Conservation (phyloP, 208 protist genomes). For the Wallacemonas rigidus region DNA sequence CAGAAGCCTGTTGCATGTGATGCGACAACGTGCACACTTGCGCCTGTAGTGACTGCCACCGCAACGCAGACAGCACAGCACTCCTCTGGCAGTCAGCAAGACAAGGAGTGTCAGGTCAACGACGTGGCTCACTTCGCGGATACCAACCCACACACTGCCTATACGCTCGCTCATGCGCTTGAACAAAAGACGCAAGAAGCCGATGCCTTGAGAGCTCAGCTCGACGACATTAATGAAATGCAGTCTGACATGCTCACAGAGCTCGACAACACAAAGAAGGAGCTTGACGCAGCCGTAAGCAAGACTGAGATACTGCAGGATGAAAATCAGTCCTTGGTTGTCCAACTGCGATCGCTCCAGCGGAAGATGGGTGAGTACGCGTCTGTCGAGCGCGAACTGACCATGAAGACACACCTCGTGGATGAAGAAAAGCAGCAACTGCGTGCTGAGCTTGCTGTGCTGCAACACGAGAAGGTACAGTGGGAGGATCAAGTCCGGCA, state of each 20-base stretch:
- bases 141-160: conserved; percentile 31
- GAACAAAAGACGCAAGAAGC: conserved; percentile 71
- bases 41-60: not conserved
- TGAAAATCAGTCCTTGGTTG: conserved; percentile 60
- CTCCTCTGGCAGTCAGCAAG: conserved; percentile 15
- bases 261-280: conserved; percentile 45
- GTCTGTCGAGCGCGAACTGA: conserved; percentile 50
- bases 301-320: conserved; percentile 34
- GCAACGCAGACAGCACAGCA: not conserved
- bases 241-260: conserved; percentile 48
- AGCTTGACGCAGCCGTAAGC: conserved; percentile 49
- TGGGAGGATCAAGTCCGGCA: conserved; percentile 64
- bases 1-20: not conserved
- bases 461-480: conserved; percentile 51
- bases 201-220: conserved; percentile 53
- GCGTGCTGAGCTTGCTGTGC: conserved; percentile 26
- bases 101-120: conserved; percentile 46
- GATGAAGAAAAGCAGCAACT: conserved; percentile 57
- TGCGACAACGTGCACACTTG: conserved; percentile 1
- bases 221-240: conserved; percentile 55
- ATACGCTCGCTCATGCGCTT: conserved; percentile 45
- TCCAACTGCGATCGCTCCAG: conserved; percentile 74
- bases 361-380: conserved; percentile 65
- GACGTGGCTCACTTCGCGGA: conserved; percentile 22
- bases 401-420: conserved; percentile 33